Conservation (phyloP, 1,284 basidiomycete genomes). For the Puccinia novopanici region DNA sequence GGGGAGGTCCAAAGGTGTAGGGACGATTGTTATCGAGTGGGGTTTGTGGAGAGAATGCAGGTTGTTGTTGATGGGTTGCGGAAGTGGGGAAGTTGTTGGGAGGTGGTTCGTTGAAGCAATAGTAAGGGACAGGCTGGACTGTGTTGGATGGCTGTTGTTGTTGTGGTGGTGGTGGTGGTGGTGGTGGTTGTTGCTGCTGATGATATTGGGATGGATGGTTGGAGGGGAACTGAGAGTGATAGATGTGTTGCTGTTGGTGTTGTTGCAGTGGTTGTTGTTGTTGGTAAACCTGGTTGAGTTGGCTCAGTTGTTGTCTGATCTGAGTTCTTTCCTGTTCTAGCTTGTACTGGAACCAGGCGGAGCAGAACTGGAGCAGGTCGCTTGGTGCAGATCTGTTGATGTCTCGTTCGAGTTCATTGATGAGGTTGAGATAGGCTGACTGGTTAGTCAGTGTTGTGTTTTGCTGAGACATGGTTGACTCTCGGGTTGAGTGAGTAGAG, state of each 20-base stretch:
- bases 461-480: too few species aligned
- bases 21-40: conserved; percentile 1
- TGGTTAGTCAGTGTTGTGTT: neutral
- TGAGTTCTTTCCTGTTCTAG: conserved; percentile 29
- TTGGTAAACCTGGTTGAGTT: conserved; percentile 14
- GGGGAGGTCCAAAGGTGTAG: neutral
- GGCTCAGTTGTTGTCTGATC: conserved; percentile 15
- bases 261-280: conserved; percentile 16
- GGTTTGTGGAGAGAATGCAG: conserved; percentile 46
- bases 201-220: conserved; percentile 22
- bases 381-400: conserved; percentile 13
- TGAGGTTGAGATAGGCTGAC: neutral
- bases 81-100: neutral
- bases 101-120: conserved; percentile 47
- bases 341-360: conserved; percentile 38
- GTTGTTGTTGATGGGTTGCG: conserved; percentile 51
- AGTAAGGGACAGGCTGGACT: neutral
- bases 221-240: neutral
- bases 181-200: conserved; percentile 14
- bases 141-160: conserved; percentile 16
- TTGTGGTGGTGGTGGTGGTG: conserved; percentile 8
- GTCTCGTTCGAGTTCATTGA: conserved; percentile 31
- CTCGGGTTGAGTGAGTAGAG: too few species aligned
- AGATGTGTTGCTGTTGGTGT: neutral
- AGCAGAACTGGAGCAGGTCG: conserved; percentile 34